Evolutionary conservation across 495 filamentous ascomycete species (phyloP).

Genomic region (Penicillium desertorum): DNA sequence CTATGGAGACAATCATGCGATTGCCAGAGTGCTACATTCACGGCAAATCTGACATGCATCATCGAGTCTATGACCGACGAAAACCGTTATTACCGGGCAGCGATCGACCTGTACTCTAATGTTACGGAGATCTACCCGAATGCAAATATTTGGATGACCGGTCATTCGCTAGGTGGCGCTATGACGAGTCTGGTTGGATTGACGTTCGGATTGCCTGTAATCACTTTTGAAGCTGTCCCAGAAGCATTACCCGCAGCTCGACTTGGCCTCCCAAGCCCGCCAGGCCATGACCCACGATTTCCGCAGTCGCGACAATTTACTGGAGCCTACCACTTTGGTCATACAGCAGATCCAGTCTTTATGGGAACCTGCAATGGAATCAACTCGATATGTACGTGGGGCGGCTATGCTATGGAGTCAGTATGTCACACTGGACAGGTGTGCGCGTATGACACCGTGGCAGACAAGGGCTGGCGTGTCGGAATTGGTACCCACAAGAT

Average conservation of each 20-base stretch:
- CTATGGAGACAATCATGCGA: conserved; percentile 90
- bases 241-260: conserved; percentile 85
- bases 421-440: conserved; percentile 84
- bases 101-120: conserved; percentile 84
- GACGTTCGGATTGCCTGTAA: conserved; percentile 81
- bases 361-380: conserved; percentile 92
- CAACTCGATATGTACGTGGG: conserved; percentile 82
- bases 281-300: conserved; percentile 64
- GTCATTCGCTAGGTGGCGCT: conserved; percentile 88
- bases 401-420: conserved; percentile 92
- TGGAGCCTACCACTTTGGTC: conserved; percentile 88
- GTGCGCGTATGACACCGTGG: conserved; percentile 89
- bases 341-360: conserved; percentile 93
- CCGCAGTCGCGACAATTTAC: conserved; percentile 70
- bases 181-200: conserved; percentile 82
- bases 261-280: conserved; percentile 83
- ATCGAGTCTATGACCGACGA: conserved; percentile 70
- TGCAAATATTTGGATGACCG: conserved; percentile 81
- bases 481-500: conserved; percentile 86
- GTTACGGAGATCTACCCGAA: conserved; percentile 85
- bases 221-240: conserved; percentile 88
- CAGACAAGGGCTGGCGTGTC: conserved; percentile 85
- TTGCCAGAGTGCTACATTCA: conserved; percentile 79
- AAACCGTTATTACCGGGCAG: conserved; percentile 86
- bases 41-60: conserved; percentile 89